Evolutionary conservation across 2,329 filamentous ascomycete genomes (phyloP), one percentile per base, ranked within the genome.

Genomic region (Aspergillus persii): DNA sequence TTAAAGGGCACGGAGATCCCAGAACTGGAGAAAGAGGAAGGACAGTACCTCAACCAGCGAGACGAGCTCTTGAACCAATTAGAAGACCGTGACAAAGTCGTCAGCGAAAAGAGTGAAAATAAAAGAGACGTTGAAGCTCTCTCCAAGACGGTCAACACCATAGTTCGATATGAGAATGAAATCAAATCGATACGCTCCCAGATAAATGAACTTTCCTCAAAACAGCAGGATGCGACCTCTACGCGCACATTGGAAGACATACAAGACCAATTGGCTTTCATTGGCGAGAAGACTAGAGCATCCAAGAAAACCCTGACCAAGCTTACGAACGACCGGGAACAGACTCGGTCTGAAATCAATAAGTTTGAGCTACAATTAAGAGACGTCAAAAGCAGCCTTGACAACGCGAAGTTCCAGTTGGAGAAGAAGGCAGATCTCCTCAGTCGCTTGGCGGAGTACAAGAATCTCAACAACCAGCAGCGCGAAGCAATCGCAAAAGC

Each of bases 201-300:
- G 72, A 89, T 97, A 53, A 82, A 89, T 57, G 86, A 90, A 56
- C 84, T 96, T 53, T 82, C 86, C 59, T 86, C 87, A 8, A 92
- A 92, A 66, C 90, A 97, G 70, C 86, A 89, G 68, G 85, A 88
- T 12, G 81, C 83, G 29, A 84, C 85, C 11, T 74, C 82, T 8
- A 84, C 85, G 12, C 86, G 91, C 62, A 90, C 90, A 31, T 83
- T 92, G 6, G 90, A 96, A 56, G 90, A 95, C 65, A 92, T 98
- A 55, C 90, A 95, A 67, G 87, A 90, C 55, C 85, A 92, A 51
- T 85, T 92, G 61, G 86, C 86, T 51, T 77, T 79, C 18, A 82
- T 88, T 57, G 84, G 84, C 23, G 90, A 92, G 61, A 86, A 90
- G 69, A 83, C 87, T 64, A 85, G 88, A 56, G 77, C 78, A 26